These are phyloP conservation scores for Cystofilobasidium capitatum DNA, from an alignment of 768 basidiomycete species.

Conservation along the genomic window DNA sequence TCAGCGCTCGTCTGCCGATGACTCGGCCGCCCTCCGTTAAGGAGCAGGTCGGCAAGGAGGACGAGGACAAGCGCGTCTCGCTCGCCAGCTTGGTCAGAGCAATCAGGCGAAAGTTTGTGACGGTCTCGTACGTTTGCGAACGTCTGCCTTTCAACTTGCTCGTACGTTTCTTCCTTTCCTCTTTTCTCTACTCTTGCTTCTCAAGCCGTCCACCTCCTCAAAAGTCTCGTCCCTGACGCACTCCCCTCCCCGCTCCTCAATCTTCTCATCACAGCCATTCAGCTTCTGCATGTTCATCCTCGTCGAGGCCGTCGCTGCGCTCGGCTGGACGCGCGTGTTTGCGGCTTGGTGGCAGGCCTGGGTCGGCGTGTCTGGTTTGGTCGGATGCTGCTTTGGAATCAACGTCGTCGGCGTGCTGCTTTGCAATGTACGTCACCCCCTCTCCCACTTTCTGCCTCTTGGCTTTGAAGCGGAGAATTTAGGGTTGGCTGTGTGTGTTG, in stretches of 20 bases:
- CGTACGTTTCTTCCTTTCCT: background rate
- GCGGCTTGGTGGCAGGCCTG: conserved; percentile 54
- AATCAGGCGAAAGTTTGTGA: background rate
- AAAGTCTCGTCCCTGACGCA: background rate
- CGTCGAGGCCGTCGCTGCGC: conserved; percentile 67
- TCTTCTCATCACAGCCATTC: conserved; percentile 79
- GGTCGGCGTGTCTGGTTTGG: conserved; percentile 44
- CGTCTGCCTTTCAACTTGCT: background rate
- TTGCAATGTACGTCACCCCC: conserved; percentile 47
- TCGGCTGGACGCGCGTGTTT: conserved; percentile 83
- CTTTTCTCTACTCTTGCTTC: background rate
- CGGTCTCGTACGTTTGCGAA: background rate
- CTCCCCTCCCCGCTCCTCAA: conserved; percentile 42
- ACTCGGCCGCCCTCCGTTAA: background rate
- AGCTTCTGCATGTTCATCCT: conserved; percentile 92
- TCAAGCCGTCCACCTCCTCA: background rate
- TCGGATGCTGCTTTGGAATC: conserved; percentile 55
- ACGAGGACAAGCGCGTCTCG: background rate
- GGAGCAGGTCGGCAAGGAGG: background rate
- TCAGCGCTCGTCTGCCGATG: conserved; percentile 4
- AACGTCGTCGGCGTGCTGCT: conserved; percentile 62
- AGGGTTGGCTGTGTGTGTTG: no score
- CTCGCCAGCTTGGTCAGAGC: background rate
- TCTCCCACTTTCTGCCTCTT: conserved; percentile 24
- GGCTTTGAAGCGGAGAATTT: conserved; percentile 27